These are phyloP conservation scores for Ochromonas danica DNA, from an alignment of 108 stramenopile genomes.

Conservation along the genomic window DNA sequence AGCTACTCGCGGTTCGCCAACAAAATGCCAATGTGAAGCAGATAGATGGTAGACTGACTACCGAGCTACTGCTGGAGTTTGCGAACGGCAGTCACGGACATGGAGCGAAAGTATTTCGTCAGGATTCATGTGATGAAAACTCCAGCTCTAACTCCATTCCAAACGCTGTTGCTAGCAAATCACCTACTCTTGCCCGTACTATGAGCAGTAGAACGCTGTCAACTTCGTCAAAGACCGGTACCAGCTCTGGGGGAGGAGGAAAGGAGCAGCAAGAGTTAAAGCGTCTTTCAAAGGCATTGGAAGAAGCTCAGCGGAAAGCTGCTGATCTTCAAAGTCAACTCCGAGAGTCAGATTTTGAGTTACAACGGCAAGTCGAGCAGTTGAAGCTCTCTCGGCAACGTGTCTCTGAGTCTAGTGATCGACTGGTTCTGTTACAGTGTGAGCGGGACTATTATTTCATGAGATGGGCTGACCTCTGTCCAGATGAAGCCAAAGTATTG, in stretches of 20 bases:
- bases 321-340: not conserved
- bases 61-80: not conserved
- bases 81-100: no score
- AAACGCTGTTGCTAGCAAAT: no score
- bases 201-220: no score
- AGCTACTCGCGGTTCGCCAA: not conserved
- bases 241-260: not conserved
- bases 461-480: conserved; percentile 1
- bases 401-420: not conserved
- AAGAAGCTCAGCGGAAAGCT: not conserved
- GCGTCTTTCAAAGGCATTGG: not conserved
- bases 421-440: not conserved
- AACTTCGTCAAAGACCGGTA: not conserved
- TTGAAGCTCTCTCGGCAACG: not conserved
- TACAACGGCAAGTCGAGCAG: not conserved
- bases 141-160: not conserved
- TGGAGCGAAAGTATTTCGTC: no score
- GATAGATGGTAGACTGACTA: not conserved
- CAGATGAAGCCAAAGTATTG: conserved; percentile 14
- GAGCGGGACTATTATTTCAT: conserved; percentile 16
- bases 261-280: not conserved
- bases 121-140: no score
- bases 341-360: conserved; percentile 2
- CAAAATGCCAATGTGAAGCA: not conserved
- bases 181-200: no score